Evolutionary conservation across 805 yeast species (phyloP), one percentile per base, ranked within the genome.

Genomic region (Grigorovia jiainica): DNA sequence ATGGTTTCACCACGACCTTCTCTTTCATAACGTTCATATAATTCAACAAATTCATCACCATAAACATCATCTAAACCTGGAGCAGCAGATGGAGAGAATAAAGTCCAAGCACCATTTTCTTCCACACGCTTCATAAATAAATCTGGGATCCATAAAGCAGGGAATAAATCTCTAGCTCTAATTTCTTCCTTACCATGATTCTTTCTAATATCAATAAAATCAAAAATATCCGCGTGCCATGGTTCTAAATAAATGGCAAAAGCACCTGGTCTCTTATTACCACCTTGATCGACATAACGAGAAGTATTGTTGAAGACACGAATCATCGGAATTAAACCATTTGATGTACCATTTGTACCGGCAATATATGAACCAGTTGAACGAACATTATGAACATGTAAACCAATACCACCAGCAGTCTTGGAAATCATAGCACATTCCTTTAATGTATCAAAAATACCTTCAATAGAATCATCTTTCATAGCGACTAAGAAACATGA

Each of bases 181-280:
- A 76, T 65, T 61, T 89, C 97, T 62, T 89, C 97, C 54, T 85
- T 87, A 34, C 97, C 97, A 59, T 89, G 95, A 59, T 87, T 90
- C 66, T 89, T 89, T 53, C 92, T 76, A 47, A 89, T 70, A 41
- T 87, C 89, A 42, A 90, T 60, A 54, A 89, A 82, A 41, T 83
- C 95, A 60, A 86, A 80, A 18, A 89, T 72, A 55, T 89, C 97
- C 4, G 82, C 75, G 58, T 89, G 97, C 97, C 97, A 89, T 40
- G 97, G 97, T 66, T 89, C 97, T 31, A 89, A 64, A 63, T 87
- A 89, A 19, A 87, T 67, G 27, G 96, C 95, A 63, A 89, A 83
- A 2, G 97, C 97, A 43, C 97, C 97, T 0, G 97, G 97, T 53
- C 97, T 72, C 63, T 89, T 89, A 64, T 89, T 90, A 38, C 97